Conservation (phyloP, 768 basidiomycete species). For the Termitomyces bulborhizus region DNA sequence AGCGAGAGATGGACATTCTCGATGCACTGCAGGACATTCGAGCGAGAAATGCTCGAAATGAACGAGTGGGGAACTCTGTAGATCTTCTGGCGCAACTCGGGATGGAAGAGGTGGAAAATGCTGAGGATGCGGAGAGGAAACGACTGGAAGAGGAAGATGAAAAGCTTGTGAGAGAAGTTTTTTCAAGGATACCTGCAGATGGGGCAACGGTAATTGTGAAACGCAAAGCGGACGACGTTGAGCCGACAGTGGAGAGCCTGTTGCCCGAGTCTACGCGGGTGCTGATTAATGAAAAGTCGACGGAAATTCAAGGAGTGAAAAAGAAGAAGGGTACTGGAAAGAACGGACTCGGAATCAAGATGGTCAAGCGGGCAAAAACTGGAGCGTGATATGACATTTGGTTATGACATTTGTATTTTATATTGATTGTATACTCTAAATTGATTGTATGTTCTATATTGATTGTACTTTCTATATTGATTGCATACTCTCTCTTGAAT, state of each 20-base stretch:
- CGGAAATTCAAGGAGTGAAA: slow-evolving; percentile 36
- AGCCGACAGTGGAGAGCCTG: slow-evolving; percentile 65
- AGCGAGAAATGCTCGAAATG: slow-evolving; percentile 82
- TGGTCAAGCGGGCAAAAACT: slow-evolving; percentile 45
- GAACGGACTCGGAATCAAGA: slow-evolving; percentile 68
- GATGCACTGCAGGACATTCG: slow-evolving; percentile 93
- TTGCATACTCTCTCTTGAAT: slow-evolving; percentile 12
- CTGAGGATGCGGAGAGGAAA: slow-evolving; percentile 66
- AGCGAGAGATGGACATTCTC: slow-evolving; percentile 97
- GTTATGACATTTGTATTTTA: slow-evolving; percentile 1
- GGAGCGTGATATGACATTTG: background rate
- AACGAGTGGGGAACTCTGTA: slow-evolving; percentile 71
- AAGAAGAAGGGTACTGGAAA: slow-evolving; percentile 61
- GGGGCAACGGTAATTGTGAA: slow-evolving; percentile 60
- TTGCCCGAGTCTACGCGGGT: slow-evolving; percentile 60
- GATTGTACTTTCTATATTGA: too few relatives aligned
- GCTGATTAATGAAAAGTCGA: slow-evolving; percentile 47
- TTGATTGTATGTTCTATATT: too few relatives aligned
- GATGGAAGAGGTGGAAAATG: slow-evolving; percentile 66
- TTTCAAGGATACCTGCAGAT: slow-evolving; percentile 59
- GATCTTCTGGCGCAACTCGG: slow-evolving; percentile 61
- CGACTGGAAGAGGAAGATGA: slow-evolving; percentile 90
- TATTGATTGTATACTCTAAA: too few relatives aligned
- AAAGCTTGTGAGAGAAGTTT: slow-evolving; percentile 78
- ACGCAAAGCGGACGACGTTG: slow-evolving; percentile 76